phyloP scores from a whole-genome alignment of 768 basidiomycete genomes.

The Cubamyces sp. region DNA sequence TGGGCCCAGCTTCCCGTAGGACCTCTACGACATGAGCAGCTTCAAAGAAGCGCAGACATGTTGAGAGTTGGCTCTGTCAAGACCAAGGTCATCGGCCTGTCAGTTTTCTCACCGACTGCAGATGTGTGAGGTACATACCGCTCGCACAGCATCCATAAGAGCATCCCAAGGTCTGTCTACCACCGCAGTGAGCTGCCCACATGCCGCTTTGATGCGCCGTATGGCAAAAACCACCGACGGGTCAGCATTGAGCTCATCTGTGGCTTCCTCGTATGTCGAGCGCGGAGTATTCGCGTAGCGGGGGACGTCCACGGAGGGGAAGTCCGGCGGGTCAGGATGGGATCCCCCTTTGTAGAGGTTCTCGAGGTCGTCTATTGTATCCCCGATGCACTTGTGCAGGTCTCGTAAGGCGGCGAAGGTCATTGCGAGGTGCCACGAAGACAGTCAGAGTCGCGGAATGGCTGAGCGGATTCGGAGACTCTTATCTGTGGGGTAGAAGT shows the following conservation, averaged over 20 bases:
- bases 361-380: constrained; percentile 70
- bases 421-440: constrained; percentile 26
- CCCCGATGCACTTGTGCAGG: constrained; percentile 64
- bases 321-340: constrained; percentile 6
- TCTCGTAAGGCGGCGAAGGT: constrained; percentile 65
- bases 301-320: constrained; percentile 12
- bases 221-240: constrained; percentile 62
- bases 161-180: constrained; percentile 70
- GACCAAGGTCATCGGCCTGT: neutral
- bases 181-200: constrained; percentile 64
- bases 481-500: too few relatives aligned
- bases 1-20: constrained; percentile 62
- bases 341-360: constrained; percentile 41
- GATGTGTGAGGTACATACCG: constrained; percentile 60
- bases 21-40: constrained; percentile 73
- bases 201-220: constrained; percentile 66
- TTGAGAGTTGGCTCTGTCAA: constrained; percentile 67
- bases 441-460: too few relatives aligned
- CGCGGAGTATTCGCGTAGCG: constrained; percentile 1
- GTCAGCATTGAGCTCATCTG: constrained; percentile 60
- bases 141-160: constrained; percentile 68
- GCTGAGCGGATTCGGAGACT: too few relatives aligned
- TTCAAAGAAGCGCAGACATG: constrained; percentile 73
- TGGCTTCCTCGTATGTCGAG: constrained; percentile 9
- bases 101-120: neutral